Conservation (phyloP, 192 early-diverging fungal species). For the Coemansia sp. region DNA sequence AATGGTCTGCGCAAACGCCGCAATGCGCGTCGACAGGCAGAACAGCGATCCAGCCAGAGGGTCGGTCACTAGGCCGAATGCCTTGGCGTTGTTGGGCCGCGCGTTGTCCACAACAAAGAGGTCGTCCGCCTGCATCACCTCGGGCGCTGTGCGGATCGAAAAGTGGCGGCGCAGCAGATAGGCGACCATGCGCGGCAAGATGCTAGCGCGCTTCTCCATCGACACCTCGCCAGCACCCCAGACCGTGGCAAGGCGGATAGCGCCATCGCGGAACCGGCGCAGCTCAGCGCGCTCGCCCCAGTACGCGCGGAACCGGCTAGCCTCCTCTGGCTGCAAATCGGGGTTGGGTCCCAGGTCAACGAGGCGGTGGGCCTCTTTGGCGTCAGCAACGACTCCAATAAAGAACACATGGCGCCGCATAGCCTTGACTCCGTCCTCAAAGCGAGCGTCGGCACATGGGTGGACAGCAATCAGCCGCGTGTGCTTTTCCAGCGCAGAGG, state of each 20-base stretch:
- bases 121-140: conserved; percentile 21
- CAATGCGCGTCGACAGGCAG: conserved; percentile 11
- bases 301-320: conserved; percentile 66
- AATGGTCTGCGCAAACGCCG: conserved; percentile 20
- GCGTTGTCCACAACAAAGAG: conserved; percentile 11
- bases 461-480: conserved; percentile 43
- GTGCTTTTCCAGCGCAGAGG: conserved; percentile 18
- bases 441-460: conserved; percentile 45
- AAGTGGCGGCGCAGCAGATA: conserved; percentile 79
- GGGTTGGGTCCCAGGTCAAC: conserved; percentile 86
- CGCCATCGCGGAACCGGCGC: conserved; percentile 92
- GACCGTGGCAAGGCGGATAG: conserved; percentile 85
- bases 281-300: conserved; percentile 92
- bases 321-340: conserved; percentile 65
- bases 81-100: conserved; percentile 5
- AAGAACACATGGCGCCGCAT: conserved; percentile 50
- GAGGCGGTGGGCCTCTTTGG: conserved; percentile 62
- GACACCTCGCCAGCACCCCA: conserved; percentile 61
- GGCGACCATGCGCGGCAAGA: conserved; percentile 76
- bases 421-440: conserved; percentile 55
- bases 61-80: background rate
- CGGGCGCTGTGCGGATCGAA: conserved; percentile 36
- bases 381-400: conserved; percentile 73
- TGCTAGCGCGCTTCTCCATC: conserved; percentile 63
- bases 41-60: conserved; percentile 12